phyloP scores from a whole-genome alignment of 2,329 filamentous ascomycete genomes.

The Atkinsonella hypoxylon region DNA sequence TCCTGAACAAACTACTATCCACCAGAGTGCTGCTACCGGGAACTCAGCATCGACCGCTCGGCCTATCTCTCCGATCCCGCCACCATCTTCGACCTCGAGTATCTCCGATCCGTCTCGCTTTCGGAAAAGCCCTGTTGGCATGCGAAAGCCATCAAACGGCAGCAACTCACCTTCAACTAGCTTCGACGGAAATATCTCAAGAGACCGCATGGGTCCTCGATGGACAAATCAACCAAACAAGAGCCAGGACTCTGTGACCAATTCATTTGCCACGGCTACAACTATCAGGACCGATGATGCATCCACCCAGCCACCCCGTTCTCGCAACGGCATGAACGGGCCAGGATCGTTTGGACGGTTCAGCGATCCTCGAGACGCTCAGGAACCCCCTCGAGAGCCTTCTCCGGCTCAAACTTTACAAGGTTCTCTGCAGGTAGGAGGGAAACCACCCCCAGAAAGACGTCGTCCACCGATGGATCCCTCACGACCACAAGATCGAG shows the following conservation, averaged over 20 bases:
- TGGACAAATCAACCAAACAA: constrained; percentile 38
- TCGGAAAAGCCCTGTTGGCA: constrained; percentile 16
- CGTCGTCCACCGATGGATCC: constrained; percentile 56
- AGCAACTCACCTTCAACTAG: constrained; percentile 38
- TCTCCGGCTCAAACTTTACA: background rate
- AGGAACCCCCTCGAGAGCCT: constrained; percentile 9
- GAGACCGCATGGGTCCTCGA: constrained; percentile 29
- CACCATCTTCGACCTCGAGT: constrained; percentile 10
- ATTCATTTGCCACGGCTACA: constrained; percentile 23
- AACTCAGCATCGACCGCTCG: constrained; percentile 8
- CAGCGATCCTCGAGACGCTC: constrained; percentile 13
- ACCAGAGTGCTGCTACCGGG: constrained; percentile 11
- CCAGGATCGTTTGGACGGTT: constrained; percentile 27
- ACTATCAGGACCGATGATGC: constrained; percentile 37
- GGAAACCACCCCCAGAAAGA: constrained; percentile 46
- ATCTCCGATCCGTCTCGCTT: constrained; percentile 17
- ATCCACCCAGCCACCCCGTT: constrained; percentile 37
- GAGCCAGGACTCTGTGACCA: constrained; percentile 45
- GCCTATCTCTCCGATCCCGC: constrained; percentile 7
- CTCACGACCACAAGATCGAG: constrained; percentile 39
- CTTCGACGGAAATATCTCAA: constrained; percentile 33
- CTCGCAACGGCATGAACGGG: constrained; percentile 36
- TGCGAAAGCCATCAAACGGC: constrained; percentile 26
- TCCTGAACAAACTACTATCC: constrained; percentile 14
- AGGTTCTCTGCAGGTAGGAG: constrained; percentile 13